phyloP scores from a whole-genome alignment of 2,329 filamentous ascomycete species.

The Arachnomyces sp. region DNA sequence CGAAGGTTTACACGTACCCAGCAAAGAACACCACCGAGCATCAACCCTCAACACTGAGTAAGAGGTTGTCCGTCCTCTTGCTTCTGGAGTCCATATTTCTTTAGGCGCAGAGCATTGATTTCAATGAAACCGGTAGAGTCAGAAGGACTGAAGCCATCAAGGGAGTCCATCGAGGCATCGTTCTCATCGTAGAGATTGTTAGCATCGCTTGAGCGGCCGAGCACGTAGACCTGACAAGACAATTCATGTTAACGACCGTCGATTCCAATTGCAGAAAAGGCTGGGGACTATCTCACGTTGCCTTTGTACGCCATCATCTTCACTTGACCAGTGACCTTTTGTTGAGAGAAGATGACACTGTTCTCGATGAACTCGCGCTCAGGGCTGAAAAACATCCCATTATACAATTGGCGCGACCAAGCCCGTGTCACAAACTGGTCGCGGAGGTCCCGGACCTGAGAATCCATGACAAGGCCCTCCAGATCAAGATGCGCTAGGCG shows the following conservation, averaged over 20 bases:
- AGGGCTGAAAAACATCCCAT: slow-evolving; percentile 58
- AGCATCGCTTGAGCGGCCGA: slow-evolving; percentile 28
- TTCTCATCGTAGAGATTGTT: slow-evolving; percentile 58
- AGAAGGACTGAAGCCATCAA: slow-evolving; percentile 54
- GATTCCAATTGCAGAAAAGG: too few relatives aligned
- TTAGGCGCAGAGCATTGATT: slow-evolving; percentile 21
- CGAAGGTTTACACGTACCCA: too few relatives aligned
- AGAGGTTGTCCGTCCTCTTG: slow-evolving; percentile 11
- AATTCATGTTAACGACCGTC: too few relatives aligned
- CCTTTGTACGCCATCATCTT: too few relatives aligned
- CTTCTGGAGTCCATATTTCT: slow-evolving; percentile 14
- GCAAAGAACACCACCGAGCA: slow-evolving; percentile 16
- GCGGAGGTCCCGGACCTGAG: slow-evolving; percentile 56
- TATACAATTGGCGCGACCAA: slow-evolving; percentile 50
- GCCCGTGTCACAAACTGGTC: slow-evolving; percentile 59
- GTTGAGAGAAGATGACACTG: slow-evolving; percentile 52
- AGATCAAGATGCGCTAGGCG: slow-evolving; percentile 55
- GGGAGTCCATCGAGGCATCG: slow-evolving; percentile 59
- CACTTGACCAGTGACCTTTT: slow-evolving; percentile 51
- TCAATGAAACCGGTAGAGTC: slow-evolving; percentile 55
- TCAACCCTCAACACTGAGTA: neutral
- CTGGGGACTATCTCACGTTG: too few relatives aligned
- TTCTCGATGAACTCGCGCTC: slow-evolving; percentile 61
- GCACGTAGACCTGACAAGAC: too few relatives aligned
- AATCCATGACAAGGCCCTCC: slow-evolving; percentile 58